Conservation (phyloP, 2,329 filamentous ascomycete species). For the Microdochium paspali region DNA sequence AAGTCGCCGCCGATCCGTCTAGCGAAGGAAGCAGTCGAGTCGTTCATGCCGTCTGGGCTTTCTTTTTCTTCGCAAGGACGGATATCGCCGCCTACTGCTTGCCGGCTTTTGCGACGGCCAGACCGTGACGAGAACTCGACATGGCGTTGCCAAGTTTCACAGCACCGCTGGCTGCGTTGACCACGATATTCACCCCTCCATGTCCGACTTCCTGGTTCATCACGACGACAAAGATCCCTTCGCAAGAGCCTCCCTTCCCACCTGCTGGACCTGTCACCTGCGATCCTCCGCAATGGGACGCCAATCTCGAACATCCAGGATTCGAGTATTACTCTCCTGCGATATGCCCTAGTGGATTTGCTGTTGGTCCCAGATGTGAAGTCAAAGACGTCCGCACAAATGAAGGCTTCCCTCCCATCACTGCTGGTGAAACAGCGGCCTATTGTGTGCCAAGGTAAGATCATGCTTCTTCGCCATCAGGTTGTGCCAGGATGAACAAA, state of each 20-base stretch:
- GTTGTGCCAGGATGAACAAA: too few relatives aligned
- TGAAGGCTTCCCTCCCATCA: constrained; percentile 20
- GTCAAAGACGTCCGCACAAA: constrained; percentile 14
- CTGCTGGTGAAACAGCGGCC: constrained; percentile 18
- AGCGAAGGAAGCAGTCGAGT: too few relatives aligned
- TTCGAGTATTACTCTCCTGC: constrained; percentile 30
- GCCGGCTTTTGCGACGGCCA: too few relatives aligned
- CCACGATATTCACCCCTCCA: constrained; percentile 28
- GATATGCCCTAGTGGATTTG: constrained; percentile 27
- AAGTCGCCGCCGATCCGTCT: too few relatives aligned
- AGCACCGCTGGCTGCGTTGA: constrained; percentile 24
- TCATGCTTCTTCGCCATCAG: not conserved
- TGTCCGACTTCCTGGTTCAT: constrained; percentile 29
- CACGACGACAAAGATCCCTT: constrained; percentile 25
- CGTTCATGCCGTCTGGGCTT: too few relatives aligned
- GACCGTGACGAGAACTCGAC: too few relatives aligned
- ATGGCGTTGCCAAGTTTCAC: constrained; percentile 3
- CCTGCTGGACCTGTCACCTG: constrained; percentile 20
- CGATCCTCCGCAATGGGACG: constrained; percentile 24
- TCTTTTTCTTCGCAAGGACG: too few relatives aligned
- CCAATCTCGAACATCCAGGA: constrained; percentile 22
- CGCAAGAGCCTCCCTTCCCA: constrained; percentile 26
- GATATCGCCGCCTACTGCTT: too few relatives aligned
- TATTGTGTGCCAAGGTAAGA: constrained; percentile 21
- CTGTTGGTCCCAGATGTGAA: constrained; percentile 19